These are phyloP conservation scores for Backusella tuberculispora DNA, from an alignment of 192 early-diverging fungal species.

Conservation along the genomic window DNA sequence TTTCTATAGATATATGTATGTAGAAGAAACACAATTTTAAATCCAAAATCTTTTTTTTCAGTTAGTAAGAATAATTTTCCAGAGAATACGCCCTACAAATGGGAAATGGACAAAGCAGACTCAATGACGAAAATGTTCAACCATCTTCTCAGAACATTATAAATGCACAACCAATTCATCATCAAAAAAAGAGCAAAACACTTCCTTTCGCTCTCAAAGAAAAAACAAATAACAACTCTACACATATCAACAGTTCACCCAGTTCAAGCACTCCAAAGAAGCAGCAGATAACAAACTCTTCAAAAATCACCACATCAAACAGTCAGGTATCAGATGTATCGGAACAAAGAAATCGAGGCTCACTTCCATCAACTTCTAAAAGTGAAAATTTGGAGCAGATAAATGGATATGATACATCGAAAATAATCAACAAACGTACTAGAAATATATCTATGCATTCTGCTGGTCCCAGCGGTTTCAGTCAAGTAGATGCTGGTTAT, in stretches of 20 bases:
- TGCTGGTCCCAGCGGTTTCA: neutral
- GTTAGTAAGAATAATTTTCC: constrained; percentile 2
- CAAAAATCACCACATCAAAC: neutral
- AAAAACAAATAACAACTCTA: neutral
- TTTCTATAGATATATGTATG: neutral
- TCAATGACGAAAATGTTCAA: constrained; percentile 9
- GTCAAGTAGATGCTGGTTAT: neutral
- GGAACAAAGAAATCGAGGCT: neutral
- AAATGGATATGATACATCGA: neutral
- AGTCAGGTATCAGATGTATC: neutral
- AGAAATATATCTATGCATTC: neutral
- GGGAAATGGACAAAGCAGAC: constrained; percentile 16
- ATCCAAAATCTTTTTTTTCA: constrained; percentile 1
- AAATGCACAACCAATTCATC: constrained; percentile 1
- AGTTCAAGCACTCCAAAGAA: neutral
- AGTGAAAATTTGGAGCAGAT: neutral
- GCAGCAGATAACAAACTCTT: neutral
- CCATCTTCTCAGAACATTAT: constrained; percentile 7
- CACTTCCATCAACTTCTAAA: neutral
- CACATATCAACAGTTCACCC: neutral
- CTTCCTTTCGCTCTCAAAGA: neutral
- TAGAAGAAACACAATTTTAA: neutral
- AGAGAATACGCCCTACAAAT: constrained; percentile 1
- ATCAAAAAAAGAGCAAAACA: constrained; percentile 5
- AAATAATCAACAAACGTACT: constrained; percentile 3